Evolutionary conservation across 2,329 filamentous ascomycete genomes (phyloP).

Genomic region (Apiospora sp.): DNA sequence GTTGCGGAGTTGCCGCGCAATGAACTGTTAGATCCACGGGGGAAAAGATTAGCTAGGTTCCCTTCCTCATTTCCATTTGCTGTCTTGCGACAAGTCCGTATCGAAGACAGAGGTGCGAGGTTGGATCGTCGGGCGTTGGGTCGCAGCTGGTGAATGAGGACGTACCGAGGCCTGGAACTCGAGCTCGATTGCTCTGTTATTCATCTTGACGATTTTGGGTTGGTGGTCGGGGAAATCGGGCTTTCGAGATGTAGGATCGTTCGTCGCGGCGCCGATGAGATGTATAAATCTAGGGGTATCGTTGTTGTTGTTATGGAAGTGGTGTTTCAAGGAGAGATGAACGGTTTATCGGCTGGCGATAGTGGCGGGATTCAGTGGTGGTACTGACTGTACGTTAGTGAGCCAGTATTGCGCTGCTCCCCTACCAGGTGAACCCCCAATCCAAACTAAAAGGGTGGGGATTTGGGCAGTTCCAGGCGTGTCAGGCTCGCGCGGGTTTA

Average conservation of each 20-base stretch:
- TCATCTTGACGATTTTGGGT: conserved; percentile 6
- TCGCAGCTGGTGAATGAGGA: neutral
- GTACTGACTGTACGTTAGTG: neutral
- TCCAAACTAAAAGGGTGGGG: conserved; percentile 6
- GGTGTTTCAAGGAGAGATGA: neutral
- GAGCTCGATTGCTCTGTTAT: conserved; percentile 19
- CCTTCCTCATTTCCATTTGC: neutral
- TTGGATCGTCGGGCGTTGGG: neutral
- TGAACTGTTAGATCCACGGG: conserved; percentile 49
- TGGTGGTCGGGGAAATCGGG: neutral
- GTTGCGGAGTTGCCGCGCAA: conserved; percentile 68
- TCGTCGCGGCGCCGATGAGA: neutral
- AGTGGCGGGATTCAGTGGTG: conserved; percentile 2
- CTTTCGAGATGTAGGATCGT: neutral
- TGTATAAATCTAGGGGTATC: neutral
- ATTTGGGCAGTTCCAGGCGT: conserved; percentile 14
- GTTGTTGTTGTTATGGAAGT: neutral
- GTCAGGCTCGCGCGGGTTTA: conserved; percentile 5
- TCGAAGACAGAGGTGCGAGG: neutral
- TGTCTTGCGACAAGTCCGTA: neutral
- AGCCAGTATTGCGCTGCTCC: neutral
- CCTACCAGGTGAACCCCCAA: neutral
- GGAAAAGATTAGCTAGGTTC: neutral
- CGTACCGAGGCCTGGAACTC: conserved; percentile 22
- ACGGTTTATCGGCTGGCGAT: neutral